phyloP scores from a whole-genome alignment of 2,329 filamentous ascomycete species.

The Capronia coronata region DNA sequence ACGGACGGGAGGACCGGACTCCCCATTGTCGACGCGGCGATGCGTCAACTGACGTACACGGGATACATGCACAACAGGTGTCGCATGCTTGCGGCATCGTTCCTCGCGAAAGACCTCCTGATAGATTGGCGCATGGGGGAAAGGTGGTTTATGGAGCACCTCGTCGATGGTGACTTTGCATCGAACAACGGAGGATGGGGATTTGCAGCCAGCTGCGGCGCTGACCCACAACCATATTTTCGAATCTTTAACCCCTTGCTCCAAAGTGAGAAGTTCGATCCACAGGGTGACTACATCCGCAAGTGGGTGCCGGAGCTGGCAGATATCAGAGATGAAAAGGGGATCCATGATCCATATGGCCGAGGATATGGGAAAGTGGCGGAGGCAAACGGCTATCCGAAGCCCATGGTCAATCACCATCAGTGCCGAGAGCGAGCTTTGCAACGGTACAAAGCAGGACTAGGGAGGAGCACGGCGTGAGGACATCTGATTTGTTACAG shows the following conservation, averaged over 20 bases:
- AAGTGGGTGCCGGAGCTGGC: slow-evolving; percentile 74
- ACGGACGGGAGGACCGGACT: slow-evolving; percentile 67
- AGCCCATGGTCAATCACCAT: slow-evolving; percentile 68
- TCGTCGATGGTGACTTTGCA: slow-evolving; percentile 74
- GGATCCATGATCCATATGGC: slow-evolving; percentile 74
- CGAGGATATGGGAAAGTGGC: slow-evolving; percentile 55
- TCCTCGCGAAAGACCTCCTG: slow-evolving; percentile 71
- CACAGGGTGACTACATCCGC: slow-evolving; percentile 69
- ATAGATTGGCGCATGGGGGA: slow-evolving; percentile 81
- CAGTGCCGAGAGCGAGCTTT: slow-evolving; percentile 60
- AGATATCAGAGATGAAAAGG: slow-evolving; percentile 47
- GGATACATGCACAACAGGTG: slow-evolving; percentile 81
- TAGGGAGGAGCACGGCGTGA: slow-evolving; percentile 40
- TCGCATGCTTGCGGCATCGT: slow-evolving; percentile 77
- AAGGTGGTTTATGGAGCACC: slow-evolving; percentile 71
- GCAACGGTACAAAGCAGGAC: slow-evolving; percentile 61
- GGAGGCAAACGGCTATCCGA: slow-evolving; percentile 64
- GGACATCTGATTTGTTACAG: too few relatives aligned
- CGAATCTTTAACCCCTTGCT: slow-evolving; percentile 79
- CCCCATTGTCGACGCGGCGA: slow-evolving; percentile 78
- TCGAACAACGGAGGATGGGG: slow-evolving; percentile 70
- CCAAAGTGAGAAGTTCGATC: slow-evolving; percentile 82
- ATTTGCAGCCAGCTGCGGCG: slow-evolving; percentile 60
- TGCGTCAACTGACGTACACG: slow-evolving; percentile 64
- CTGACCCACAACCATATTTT: slow-evolving; percentile 85